Evolutionary conservation across 1,284 basidiomycete genomes (phyloP).

Genomic region (Fomitopsis pinicola): DNA sequence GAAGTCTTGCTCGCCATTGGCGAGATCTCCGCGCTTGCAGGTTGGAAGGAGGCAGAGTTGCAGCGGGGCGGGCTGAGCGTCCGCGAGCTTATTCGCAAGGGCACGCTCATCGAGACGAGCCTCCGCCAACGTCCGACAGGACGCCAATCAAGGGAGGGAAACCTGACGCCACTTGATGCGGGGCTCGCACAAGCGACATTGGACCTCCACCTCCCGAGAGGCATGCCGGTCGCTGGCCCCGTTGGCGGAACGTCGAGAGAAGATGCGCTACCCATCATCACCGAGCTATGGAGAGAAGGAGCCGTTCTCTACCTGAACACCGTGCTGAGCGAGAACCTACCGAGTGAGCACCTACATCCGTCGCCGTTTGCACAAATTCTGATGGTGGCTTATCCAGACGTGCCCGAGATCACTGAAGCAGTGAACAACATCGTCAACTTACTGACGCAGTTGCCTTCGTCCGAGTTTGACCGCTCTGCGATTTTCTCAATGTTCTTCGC

Average conservation of each 20-base stretch:
- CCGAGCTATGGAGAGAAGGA: conserved; percentile 62
- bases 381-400: conserved; percentile 37
- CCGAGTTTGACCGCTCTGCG: conserved; percentile 59
- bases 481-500: conserved; percentile 70
- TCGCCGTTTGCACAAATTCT: neutral
- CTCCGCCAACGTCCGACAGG: conserved; percentile 35
- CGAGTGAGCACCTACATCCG: conserved; percentile 42
- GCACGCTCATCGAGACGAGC: conserved; percentile 60
- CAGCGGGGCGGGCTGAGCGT: conserved; percentile 61
- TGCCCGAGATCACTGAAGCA: conserved; percentile 63
- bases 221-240: conserved; percentile 12
- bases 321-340: conserved; percentile 61
- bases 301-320: conserved; percentile 69
- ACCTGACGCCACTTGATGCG: conserved; percentile 36
- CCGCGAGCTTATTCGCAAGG: conserved; percentile 64
- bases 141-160: conserved; percentile 10
- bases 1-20: conserved; percentile 70
- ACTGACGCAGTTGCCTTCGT: conserved; percentile 49
- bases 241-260: neutral
- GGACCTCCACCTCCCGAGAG: conserved; percentile 7
- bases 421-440: conserved; percentile 51
- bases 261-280: conserved; percentile 30
- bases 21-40: conserved; percentile 66
- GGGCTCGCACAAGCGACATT: conserved; percentile 22
- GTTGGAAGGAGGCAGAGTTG: conserved; percentile 67